Percentiles rank a stretch among this genome's conserved stretches.
Evolutionary conservation across 2,329 filamentous ascomycete species (phyloP).

Genomic region (Chaetomiaceae sp.): DNA sequence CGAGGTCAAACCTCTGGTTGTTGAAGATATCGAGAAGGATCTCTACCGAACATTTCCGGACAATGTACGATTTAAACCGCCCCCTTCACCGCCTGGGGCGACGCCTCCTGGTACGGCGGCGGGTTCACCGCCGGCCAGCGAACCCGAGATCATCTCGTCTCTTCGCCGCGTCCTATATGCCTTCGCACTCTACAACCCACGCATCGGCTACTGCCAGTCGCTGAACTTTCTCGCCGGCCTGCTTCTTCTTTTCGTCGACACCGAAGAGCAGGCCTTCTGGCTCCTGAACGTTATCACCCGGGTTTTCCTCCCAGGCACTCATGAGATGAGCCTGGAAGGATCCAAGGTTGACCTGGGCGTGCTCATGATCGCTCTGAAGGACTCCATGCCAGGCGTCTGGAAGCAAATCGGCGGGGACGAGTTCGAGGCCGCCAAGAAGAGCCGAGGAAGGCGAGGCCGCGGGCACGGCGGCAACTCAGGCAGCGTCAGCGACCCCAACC

Average conservation of each 20-base stretch:
- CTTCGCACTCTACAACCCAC: slow-evolving; percentile 85
- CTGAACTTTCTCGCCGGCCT: slow-evolving; percentile 92
- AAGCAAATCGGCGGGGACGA: slow-evolving; percentile 74
- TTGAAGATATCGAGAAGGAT: slow-evolving; percentile 89
- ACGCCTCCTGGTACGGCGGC: slow-evolving; percentile 1
- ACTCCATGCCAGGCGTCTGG: slow-evolving; percentile 79
- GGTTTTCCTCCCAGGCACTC: slow-evolving; percentile 82
- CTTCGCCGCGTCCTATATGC: slow-evolving; percentile 82
- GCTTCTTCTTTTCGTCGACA: slow-evolving; percentile 78
- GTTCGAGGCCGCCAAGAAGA: slow-evolving; percentile 50
- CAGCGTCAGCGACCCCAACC: slow-evolving; percentile 39
- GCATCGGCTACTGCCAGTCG: slow-evolving; percentile 92
- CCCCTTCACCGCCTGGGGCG: slow-evolving; percentile 25
- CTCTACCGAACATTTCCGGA: slow-evolving; percentile 92
- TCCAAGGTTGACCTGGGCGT: slow-evolving; percentile 93
- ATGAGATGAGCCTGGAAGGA: slow-evolving; percentile 83
- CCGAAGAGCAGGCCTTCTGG: slow-evolving; percentile 89
- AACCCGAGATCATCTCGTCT: slow-evolving; percentile 74
- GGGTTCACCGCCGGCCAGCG: slow-evolving; percentile 41
- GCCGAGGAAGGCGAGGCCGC: slow-evolving; percentile 26
- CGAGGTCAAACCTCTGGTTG: slow-evolving; percentile 64
- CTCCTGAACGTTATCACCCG: slow-evolving; percentile 89
- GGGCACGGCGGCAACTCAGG: slow-evolving; percentile 34
- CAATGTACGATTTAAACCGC: slow-evolving; percentile 75
- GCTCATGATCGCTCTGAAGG: slow-evolving; percentile 79